These are phyloP conservation scores for Leccinum fibrillosum DNA, from an alignment of 768 basidiomycete species.

Conservation along the genomic window DNA sequence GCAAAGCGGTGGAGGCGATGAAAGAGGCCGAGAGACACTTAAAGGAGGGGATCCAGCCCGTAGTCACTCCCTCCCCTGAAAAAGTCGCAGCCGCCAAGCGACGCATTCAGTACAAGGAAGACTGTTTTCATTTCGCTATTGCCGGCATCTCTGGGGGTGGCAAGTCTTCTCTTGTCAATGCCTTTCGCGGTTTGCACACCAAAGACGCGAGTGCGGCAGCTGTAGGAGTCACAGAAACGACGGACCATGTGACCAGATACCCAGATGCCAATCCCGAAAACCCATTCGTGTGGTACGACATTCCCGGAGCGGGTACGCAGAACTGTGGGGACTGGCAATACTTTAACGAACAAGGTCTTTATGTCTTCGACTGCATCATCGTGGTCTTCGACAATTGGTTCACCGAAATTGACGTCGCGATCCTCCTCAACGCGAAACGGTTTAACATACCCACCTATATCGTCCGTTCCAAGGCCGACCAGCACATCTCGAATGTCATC, in stretches of 20 bases:
- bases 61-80: constrained; percentile 18
- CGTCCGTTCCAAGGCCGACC: constrained; percentile 36
- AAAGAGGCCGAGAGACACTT: constrained; percentile 16
- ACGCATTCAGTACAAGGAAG: too few species aligned
- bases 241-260: constrained; percentile 23
- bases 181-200: constrained; percentile 30
- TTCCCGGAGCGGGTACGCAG: constrained; percentile 35
- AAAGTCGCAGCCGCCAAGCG: constrained; percentile 5
- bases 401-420: constrained; percentile 31
- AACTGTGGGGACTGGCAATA: constrained; percentile 33
- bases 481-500: constrained; percentile 26
- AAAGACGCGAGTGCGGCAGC: constrained; percentile 23
- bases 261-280: constrained; percentile 17
- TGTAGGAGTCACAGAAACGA: constrained; percentile 31
- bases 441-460: constrained; percentile 34
- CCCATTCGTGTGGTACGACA: constrained; percentile 33
- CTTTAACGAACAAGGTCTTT: constrained; percentile 36
- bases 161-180: constrained; percentile 37
- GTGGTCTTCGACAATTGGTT: constrained; percentile 33
- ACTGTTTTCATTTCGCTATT: constrained; percentile 17
- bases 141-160: constrained; percentile 33
- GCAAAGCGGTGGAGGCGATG: constrained; percentile 4
- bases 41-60: constrained; percentile 27
- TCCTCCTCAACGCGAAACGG: constrained; percentile 29
- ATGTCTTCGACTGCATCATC: constrained; percentile 35